Percentiles rank a stretch among this genome's conserved stretches.
Conservation (phyloP, 305 asterid genomes). For the Solanum hybrid region DNA sequence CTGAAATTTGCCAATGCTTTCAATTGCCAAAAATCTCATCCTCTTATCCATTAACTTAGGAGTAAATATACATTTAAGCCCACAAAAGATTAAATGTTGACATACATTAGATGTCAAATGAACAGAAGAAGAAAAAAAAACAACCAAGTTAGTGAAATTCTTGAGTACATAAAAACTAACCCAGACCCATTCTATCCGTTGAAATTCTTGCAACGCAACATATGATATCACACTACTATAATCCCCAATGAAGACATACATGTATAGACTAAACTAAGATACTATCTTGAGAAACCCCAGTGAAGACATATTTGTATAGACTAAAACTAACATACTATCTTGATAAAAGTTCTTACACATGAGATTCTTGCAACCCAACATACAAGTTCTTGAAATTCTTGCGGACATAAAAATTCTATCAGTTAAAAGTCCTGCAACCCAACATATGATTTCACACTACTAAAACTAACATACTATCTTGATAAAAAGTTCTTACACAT, state of each 20-base stretch:
- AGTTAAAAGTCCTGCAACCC: neutral
- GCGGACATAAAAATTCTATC: neutral
- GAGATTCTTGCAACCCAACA: neutral
- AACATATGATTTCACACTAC: neutral
- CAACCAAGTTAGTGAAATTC: neutral
- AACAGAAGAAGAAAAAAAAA: neutral
- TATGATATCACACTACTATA: neutral
- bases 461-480: neutral
- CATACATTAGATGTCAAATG: neutral
- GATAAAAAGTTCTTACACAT: slow-evolving; percentile 23
- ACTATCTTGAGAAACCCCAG: neutral
- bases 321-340: neutral
- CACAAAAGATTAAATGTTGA: neutral
- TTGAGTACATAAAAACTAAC: neutral
- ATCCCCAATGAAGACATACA: neutral
- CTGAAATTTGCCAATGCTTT: neutral
- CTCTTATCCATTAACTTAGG: neutral
- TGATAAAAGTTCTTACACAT: neutral
- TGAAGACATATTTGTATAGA: neutral
- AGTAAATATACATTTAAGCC: neutral
- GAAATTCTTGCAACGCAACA: neutral
- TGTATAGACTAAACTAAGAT: neutral
- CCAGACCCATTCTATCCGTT: neutral
- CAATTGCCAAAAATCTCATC: neutral
- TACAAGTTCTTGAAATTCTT: neutral